Conservation (phyloP, 2,329 filamentous ascomycete genomes). For the Sporothrix pallida region DNA sequence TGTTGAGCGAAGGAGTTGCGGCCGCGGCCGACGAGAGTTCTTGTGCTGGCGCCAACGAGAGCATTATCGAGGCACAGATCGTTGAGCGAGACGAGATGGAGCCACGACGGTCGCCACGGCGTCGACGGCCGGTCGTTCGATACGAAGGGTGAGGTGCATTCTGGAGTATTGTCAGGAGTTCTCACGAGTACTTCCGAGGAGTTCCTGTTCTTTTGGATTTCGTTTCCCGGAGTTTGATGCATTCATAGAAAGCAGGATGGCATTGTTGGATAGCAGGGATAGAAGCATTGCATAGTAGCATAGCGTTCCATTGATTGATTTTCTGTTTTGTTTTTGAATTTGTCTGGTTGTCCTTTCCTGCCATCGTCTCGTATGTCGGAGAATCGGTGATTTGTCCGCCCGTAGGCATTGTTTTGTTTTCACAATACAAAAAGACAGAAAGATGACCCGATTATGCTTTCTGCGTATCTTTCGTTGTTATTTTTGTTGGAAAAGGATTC, state of each 20-base stretch:
- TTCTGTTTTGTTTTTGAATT: background rate
- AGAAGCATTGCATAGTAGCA: constrained; percentile 1
- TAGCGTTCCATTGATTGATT: background rate
- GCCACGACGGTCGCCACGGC: constrained; percentile 38
- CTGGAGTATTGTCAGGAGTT: too few species aligned
- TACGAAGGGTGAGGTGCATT: constrained; percentile 18
- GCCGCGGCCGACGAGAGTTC: constrained; percentile 10
- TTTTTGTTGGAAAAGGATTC: constrained; percentile 1
- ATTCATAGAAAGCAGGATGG: background rate
- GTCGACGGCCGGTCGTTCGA: constrained; percentile 31
- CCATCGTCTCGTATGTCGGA: background rate
- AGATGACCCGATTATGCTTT: background rate
- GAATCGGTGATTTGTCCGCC: background rate
- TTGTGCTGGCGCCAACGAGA: constrained; percentile 28
- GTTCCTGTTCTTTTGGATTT: background rate
- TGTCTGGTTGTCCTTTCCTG: background rate
- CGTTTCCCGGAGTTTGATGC: background rate
- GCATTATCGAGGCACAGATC: constrained; percentile 38
- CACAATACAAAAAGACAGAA: too few species aligned
- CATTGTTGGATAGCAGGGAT: constrained; percentile 5
- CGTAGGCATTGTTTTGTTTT: background rate
- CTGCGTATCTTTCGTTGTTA: too few species aligned
- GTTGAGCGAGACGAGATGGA: constrained; percentile 35
- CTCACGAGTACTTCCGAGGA: too few species aligned
- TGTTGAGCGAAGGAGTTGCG: background rate